These are phyloP conservation scores for Aspergillus sp. DNA, from an alignment of 2,329 filamentous ascomycete species.

Conservation along the genomic window DNA sequence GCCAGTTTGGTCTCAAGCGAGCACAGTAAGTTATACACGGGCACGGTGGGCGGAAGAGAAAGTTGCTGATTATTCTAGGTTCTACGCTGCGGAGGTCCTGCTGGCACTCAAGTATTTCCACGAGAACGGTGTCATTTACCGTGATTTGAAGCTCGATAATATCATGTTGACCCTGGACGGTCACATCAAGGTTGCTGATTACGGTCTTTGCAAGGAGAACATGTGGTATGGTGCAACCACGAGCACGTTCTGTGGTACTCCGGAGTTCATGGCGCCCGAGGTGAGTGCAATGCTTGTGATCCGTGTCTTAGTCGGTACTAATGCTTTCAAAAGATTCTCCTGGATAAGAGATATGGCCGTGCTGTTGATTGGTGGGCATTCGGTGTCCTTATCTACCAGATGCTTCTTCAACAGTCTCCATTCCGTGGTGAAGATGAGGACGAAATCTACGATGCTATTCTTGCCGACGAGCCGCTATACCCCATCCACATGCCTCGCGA, in stretches of 20 bases:
- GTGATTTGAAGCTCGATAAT: conserved; percentile 78
- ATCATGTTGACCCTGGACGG: conserved; percentile 93
- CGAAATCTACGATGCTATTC: conserved; percentile 98
- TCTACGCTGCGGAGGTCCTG: conserved; percentile 97
- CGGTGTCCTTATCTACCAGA: conserved; percentile 97
- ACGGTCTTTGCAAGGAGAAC: conserved; percentile 98
- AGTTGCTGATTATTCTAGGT: conserved; percentile 53
- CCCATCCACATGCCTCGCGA: conserved; percentile 98
- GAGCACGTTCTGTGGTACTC: conserved; percentile 98
- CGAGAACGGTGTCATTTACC: conserved; percentile 97
- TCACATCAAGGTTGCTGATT: conserved; percentile 98
- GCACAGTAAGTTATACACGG: conserved; percentile 70
- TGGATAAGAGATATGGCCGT: conserved; percentile 97
- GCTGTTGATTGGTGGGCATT: conserved; percentile 99
- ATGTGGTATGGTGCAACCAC: conserved; percentile 99
- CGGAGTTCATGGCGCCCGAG: conserved; percentile 99
- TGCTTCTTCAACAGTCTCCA: conserved; percentile 97
- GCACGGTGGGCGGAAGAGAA: neutral
- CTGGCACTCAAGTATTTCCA: conserved; percentile 98
- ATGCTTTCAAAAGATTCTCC: conserved; percentile 67
- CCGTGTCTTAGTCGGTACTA: conserved; percentile 10
- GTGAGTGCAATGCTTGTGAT: conserved; percentile 51
- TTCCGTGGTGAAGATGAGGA: conserved; percentile 99
- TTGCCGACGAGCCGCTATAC: conserved; percentile 95
- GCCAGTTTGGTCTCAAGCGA: conserved; percentile 91